These are phyloP conservation scores for Oryza australiensis DNA, from an alignment of 176 grass and related monocot genomes.

Conservation along the genomic window DNA sequence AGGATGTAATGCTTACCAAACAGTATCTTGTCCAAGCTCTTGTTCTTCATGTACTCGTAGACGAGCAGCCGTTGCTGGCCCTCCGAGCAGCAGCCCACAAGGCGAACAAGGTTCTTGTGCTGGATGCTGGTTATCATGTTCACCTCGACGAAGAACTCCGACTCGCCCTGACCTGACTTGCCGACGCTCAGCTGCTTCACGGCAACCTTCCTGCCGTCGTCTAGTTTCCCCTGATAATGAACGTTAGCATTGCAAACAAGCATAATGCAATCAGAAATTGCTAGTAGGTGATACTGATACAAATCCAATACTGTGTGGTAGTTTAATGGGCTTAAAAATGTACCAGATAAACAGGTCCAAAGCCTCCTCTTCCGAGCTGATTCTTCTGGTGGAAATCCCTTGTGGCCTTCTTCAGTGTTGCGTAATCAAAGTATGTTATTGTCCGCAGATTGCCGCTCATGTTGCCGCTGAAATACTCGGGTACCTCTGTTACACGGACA, in stretches of 20 bases:
- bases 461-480: constrained; percentile 59
- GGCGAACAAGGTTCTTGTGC: constrained; percentile 70
- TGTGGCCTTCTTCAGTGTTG: constrained; percentile 60
- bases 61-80: constrained; percentile 52
- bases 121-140: constrained; percentile 84
- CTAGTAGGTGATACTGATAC: neutral
- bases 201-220: constrained; percentile 55
- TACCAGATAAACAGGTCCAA: constrained; percentile 60
- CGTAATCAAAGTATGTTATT: constrained; percentile 58
- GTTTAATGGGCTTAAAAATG: too few relatives aligned
- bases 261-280: neutral
- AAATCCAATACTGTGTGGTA: neutral
- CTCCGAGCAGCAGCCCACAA: constrained; percentile 70
- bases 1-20: constrained; percentile 31
- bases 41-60: constrained; percentile 76
- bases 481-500: constrained; percentile 14
- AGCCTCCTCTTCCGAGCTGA: constrained; percentile 61
- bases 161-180: constrained; percentile 65
- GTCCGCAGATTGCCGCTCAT: constrained; percentile 68
- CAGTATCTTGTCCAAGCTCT: constrained; percentile 58
- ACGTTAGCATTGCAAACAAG: neutral
- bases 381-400: constrained; percentile 53
- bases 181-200: constrained; percentile 66
- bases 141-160: constrained; percentile 71
- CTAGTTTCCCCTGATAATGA: constrained; percentile 48